Conservation (phyloP, 805 yeast genomes). For the Candida germanica region DNA sequence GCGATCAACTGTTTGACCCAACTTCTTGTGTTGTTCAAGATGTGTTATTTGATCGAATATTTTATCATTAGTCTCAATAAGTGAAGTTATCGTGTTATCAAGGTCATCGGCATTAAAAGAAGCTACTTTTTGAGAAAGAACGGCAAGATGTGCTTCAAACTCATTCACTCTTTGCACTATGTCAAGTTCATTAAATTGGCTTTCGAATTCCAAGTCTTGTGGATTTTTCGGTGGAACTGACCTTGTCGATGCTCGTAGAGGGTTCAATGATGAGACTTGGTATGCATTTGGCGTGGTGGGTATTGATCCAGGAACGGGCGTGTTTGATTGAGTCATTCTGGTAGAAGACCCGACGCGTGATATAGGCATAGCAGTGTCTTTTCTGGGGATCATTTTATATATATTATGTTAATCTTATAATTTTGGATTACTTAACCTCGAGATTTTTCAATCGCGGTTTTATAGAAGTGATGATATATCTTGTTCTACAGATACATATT, state of each 20-base stretch:
- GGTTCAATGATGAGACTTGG: constrained; percentile 39
- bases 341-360: constrained; percentile 35
- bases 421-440: too few species aligned
- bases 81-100: constrained; percentile 18
- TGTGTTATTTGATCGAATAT: constrained; percentile 23
- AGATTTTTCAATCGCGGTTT: constrained; percentile 3
- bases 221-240: constrained; percentile 15
- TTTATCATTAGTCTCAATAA: constrained; percentile 26
- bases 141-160: constrained; percentile 27
- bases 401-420: too few species aligned
- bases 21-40: constrained; percentile 26
- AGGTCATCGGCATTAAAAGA: constrained; percentile 33
- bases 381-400: constrained; percentile 6
- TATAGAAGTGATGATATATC: background rate
- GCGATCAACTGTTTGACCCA: constrained; percentile 23
- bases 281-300: constrained; percentile 30
- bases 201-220: constrained; percentile 21
- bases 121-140: constrained; percentile 28
- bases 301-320: constrained; percentile 17
- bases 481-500: constrained; percentile 1
- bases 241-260: constrained; percentile 26
- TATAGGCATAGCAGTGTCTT: constrained; percentile 27
- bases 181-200: constrained; percentile 29
- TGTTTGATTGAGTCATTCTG: constrained; percentile 25
- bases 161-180: constrained; percentile 27